Evolutionary conservation across 805 yeast species (phyloP).

Genomic region (Maudiozyma saulgeensis): DNA sequence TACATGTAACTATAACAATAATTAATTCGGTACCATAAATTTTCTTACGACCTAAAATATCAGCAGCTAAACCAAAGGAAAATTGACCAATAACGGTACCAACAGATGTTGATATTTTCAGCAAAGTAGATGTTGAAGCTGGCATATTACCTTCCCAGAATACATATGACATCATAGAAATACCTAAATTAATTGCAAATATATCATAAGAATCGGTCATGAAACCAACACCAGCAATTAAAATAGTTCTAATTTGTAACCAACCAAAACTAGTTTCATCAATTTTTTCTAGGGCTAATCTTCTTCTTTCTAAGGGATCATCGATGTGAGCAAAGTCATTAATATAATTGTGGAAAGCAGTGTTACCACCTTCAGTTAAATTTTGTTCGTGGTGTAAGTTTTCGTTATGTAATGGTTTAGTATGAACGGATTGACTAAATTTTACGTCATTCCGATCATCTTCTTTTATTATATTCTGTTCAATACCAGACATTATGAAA

Average conservation of each 20-base stretch:
- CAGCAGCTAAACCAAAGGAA: constrained; percentile 76
- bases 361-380: constrained; percentile 62
- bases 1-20: constrained; percentile 70
- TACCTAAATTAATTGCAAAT: constrained; percentile 78
- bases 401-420: constrained; percentile 18
- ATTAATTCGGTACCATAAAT: constrained; percentile 83
- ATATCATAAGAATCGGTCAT: constrained; percentile 89
- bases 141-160: constrained; percentile 63
- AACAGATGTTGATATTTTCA: constrained; percentile 84
- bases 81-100: constrained; percentile 91
- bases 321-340: constrained; percentile 74
- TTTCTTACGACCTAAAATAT: constrained; percentile 73
- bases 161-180: constrained; percentile 68
- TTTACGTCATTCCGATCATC: neutral
- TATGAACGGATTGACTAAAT: neutral
- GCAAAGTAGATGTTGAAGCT: constrained; percentile 58
- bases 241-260: constrained; percentile 74
- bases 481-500: neutral
- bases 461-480: neutral
- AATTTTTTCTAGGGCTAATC: constrained; percentile 74
- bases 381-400: constrained; percentile 7
- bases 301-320: constrained; percentile 78
- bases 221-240: constrained; percentile 91
- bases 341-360: constrained; percentile 76
- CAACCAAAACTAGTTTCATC: constrained; percentile 73